Percentiles rank a stretch among this genome's conserved stretches.
Evolutionary conservation across 2,329 filamentous ascomycete genomes (phyloP).

Genomic region (Parastagonospora nodorum): DNA sequence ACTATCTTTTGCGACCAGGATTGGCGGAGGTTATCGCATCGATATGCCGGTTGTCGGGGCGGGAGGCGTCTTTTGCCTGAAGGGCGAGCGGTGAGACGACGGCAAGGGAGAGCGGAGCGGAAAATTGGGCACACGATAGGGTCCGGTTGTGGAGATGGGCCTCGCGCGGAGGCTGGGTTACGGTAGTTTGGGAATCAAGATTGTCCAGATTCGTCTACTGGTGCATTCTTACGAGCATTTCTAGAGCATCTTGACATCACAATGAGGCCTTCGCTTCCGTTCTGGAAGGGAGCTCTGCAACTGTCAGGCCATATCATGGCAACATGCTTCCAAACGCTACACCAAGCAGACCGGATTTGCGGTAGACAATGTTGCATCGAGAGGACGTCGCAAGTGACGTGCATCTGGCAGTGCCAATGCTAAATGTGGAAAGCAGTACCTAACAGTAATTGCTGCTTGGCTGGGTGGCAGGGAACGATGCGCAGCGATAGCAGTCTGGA

Average conservation of each 20-base stretch:
- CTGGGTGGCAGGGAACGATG: conserved; percentile 16
- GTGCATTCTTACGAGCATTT: conserved; percentile 7
- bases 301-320: neutral
- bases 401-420: conserved; percentile 33
- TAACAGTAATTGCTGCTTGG: conserved; percentile 45
- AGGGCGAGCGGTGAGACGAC: conserved; percentile 26
- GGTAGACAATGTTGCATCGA: conserved; percentile 23
- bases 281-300: neutral
- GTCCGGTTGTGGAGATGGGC: conserved; percentile 15
- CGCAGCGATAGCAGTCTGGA: conserved; percentile 19
- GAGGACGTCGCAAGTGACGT: conserved; percentile 25
- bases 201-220: neutral
- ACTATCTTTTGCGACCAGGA: conserved; percentile 9
- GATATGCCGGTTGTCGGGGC: conserved; percentile 23
- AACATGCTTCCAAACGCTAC: neutral
- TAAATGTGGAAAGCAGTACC: conserved; percentile 36
- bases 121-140: conserved; percentile 16
- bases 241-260: neutral
- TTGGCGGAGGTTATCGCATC: conserved; percentile 25
- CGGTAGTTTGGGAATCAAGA: neutral
- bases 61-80: conserved; percentile 28
- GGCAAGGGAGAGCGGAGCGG: conserved; percentile 29
- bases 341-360: conserved; percentile 11
- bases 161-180: conserved; percentile 17
- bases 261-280: neutral